phyloP scores from a whole-genome alignment of 2,329 filamentous ascomycete genomes.

The Colletotrichum graminicola region DNA sequence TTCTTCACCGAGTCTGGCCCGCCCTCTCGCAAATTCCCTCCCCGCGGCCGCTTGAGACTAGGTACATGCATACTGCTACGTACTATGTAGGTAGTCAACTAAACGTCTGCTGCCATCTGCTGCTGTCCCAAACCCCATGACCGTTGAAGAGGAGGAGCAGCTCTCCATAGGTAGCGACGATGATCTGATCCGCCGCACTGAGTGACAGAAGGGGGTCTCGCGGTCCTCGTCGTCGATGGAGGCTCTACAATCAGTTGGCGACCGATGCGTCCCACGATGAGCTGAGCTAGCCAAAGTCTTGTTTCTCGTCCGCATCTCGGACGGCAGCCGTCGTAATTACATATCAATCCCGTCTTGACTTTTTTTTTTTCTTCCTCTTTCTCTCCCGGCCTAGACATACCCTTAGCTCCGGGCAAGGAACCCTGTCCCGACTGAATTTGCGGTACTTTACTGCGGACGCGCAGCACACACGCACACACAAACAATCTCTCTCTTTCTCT shows the following conservation, averaged over 20 bases:
- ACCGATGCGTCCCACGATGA: slow-evolving; percentile 12
- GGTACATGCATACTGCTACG: neutral
- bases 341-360: slow-evolving; percentile 1
- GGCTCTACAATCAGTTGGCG: neutral
- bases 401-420: slow-evolving; percentile 20
- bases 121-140: neutral
- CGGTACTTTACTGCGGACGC: neutral
- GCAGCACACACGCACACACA: too few species aligned
- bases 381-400: too few species aligned
- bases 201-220: too few species aligned
- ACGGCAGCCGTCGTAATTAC: neutral
- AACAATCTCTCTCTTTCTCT: too few species aligned
- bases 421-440: slow-evolving; percentile 19
- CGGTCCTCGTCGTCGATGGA: neutral
- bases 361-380: neutral
- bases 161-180: neutral
- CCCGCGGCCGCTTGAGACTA: neutral
- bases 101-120: neutral
- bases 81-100: neutral
- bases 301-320: neutral
- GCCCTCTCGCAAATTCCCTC: slow-evolving; percentile 22
- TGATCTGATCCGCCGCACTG: neutral
- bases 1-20: slow-evolving; percentile 20
- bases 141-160: neutral
- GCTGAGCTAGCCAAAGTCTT: slow-evolving; percentile 8